phyloP scores from a whole-genome alignment of 257 asterid genomes.

The Orobanche coerulescens region DNA sequence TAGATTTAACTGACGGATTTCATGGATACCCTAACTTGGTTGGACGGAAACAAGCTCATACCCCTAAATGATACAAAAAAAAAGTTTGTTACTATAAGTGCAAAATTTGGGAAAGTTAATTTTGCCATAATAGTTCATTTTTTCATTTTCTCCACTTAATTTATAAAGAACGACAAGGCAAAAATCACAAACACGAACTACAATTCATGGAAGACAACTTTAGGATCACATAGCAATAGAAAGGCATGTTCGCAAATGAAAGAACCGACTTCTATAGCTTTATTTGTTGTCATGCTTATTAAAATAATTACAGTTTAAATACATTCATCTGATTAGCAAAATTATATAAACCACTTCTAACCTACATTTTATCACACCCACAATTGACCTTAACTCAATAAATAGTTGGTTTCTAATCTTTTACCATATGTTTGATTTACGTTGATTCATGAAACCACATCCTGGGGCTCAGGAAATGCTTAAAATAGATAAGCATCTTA shows the following conservation, averaged over 20 bases:
- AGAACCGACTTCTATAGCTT: not conserved
- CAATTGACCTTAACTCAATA: not conserved
- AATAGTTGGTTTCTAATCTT: not conserved
- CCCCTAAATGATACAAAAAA: too few species aligned
- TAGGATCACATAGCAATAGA: not conserved
- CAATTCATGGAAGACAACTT: not conserved
- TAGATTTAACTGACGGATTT: too few species aligned
- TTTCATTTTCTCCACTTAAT: not conserved
- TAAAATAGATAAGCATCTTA: not conserved
- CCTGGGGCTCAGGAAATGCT: not conserved
- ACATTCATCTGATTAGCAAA: not conserved
- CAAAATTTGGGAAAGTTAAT: too few species aligned
- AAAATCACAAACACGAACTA: not conserved
- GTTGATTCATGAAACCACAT: not conserved
- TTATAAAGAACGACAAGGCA: not conserved
- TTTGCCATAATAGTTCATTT: not conserved
- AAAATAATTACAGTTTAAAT: slow-evolving; percentile 2
- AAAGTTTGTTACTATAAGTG: too few species aligned
- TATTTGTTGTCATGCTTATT: not conserved
- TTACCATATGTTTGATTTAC: not conserved
- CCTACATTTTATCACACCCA: not conserved
- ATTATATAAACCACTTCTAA: not conserved
- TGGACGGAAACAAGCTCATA: too few species aligned
- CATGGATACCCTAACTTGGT: too few species aligned
- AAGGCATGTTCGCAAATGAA: not conserved